Base-by-base conservation (phyloP, 1,284 basidiomycete genomes). In the Leucocoprinus gongylophorus region DNA sequence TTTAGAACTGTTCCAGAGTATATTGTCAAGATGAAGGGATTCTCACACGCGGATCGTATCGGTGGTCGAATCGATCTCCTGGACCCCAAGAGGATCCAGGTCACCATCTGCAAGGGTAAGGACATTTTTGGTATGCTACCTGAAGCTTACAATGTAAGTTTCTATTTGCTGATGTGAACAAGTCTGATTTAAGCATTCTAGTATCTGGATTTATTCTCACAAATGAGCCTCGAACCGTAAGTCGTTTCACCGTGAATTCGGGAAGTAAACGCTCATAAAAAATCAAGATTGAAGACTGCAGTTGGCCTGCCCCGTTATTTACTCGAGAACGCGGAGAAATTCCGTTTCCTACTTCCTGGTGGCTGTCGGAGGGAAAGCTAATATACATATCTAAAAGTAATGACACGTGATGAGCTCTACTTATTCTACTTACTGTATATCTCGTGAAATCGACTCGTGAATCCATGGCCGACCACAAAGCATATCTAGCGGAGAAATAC, bases 401-500 rank as follows among this genome's bases (percentile, higher is more conserved):
- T n/a, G n/a, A n/a, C n/a, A 26, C 23, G 23, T 26, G 23, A 26
- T 26, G 23, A n/a, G n/a, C n/a, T n/a, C n/a, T n/a, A n/a, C n/a
- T n/a, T n/a, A n/a, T n/a, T n/a, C n/a, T n/a, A n/a, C n/a, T n/a
- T n/a, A 35, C 33, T 12, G 2, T 13, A 12, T 35, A 26, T 26
- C 3, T 26, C 6, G 23, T 26, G 6, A 26, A 8, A 5, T 35
- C 21, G 17, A 18, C 28, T 32, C 33, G 18, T 43, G 43, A 13
- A 23, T 33, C 21, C 37, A 75, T 74, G 73, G 63, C 56, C 21
- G 54, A 67, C 53, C 78, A 88, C 69, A 80, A 90, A 64, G 72
- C 85, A 7, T 91, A 91, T 63, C 76, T 91, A 3, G 88, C 88
- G 1, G 78, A 84, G 57, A 89, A 88, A 59, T 99, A 99, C 71